These are phyloP conservation scores for Amaranthus palmeri DNA, from an alignment of 148 eudicot genomes.

Conservation along the genomic window DNA sequence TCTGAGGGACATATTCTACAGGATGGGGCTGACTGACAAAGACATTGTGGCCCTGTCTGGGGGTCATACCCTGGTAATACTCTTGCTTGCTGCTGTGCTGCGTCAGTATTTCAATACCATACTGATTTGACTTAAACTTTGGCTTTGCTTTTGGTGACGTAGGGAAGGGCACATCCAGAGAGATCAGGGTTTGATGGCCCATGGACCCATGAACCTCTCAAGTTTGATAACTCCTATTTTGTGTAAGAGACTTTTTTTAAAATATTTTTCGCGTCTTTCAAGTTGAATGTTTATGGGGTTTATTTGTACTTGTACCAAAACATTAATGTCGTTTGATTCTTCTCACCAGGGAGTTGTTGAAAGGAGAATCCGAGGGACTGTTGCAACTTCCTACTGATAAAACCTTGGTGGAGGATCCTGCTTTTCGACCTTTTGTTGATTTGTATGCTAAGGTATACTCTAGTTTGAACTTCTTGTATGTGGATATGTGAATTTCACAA, in stretches of 20 bases:
- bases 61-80: constrained; percentile 66
- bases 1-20: constrained; percentile 75
- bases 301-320: neutral
- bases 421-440: constrained; percentile 70
- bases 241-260: constrained; percentile 43
- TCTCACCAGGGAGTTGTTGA: constrained; percentile 64
- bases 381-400: constrained; percentile 82
- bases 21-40: constrained; percentile 72
- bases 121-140: constrained; percentile 8
- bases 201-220: constrained; percentile 92
- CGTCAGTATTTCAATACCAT: neutral
- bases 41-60: constrained; percentile 79
- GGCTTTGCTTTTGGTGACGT: constrained; percentile 13
- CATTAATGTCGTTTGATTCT: neutral
- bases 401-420: constrained; percentile 76
- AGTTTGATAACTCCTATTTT: constrained; percentile 88
- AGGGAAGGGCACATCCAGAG: constrained; percentile 92
- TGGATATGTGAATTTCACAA: neutral
- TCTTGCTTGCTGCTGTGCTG: constrained; percentile 8
- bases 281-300: constrained; percentile 1
- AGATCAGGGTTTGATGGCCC: constrained; percentile 97
- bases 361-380: constrained; percentile 83
- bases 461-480: neutral
- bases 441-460: constrained; percentile 79
- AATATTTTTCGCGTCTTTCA: neutral